phyloP scores from a whole-genome alignment of 2,329 filamentous ascomycete species.

The Aspergillus fructus region DNA sequence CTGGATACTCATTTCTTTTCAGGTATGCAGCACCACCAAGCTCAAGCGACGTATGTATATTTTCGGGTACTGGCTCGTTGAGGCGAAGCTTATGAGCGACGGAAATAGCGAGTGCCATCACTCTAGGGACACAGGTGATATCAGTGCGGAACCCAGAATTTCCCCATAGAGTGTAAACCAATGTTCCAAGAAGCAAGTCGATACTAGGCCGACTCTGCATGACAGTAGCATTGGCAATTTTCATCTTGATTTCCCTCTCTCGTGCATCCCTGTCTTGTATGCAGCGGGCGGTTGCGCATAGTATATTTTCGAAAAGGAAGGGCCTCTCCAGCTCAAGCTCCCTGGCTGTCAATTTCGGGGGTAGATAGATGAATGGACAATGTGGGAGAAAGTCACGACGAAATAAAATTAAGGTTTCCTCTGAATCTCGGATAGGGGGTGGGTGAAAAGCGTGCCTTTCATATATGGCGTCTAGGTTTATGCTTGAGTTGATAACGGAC shows the following conservation, averaged over 20 bases:
- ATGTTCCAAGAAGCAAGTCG: background rate
- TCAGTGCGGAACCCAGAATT: background rate
- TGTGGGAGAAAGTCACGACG: background rate
- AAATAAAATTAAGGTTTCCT: background rate
- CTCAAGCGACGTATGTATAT: background rate
- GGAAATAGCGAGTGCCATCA: background rate
- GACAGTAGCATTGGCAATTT: background rate
- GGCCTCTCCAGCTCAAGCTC: constrained; percentile 1
- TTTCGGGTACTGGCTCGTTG: background rate
- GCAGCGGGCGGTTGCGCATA: background rate
- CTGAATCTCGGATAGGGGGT: background rate
- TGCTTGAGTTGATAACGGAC: background rate
- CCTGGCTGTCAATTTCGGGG: background rate
- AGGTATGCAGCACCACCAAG: background rate
- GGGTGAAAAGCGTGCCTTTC: background rate
- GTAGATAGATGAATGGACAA: background rate
- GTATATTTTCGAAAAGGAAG: background rate
- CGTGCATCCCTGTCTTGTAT: background rate
- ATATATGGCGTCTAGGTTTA: background rate
- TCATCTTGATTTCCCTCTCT: background rate
- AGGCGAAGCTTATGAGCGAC: background rate
- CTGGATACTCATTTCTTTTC: background rate
- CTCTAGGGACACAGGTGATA: background rate
- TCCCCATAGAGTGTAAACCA: background rate
- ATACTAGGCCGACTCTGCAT: background rate